Conservation (phyloP, 2,329 filamentous ascomycete genomes). For the Cercospora citrullina region DNA sequence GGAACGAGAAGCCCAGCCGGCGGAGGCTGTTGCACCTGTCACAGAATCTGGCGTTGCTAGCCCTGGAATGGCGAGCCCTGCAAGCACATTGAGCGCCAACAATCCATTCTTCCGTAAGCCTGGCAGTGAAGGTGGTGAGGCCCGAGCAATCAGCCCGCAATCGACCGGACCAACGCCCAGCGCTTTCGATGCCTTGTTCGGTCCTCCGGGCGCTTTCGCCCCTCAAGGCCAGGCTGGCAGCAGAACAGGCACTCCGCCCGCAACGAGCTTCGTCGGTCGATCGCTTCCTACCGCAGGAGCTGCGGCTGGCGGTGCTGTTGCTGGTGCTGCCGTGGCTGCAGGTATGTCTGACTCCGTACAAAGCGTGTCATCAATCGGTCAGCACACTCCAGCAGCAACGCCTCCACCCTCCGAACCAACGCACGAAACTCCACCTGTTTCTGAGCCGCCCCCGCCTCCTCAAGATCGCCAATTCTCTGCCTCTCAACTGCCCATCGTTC, state of each 20-base stretch:
- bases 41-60: constrained; percentile 13
- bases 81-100: constrained; percentile 56
- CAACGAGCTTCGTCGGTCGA: constrained; percentile 35
- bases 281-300: constrained; percentile 23
- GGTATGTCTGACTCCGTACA: constrained; percentile 36
- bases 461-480: constrained; percentile 77
- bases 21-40: constrained; percentile 19
- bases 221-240: constrained; percentile 29
- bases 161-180: constrained; percentile 37
- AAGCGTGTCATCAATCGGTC: constrained; percentile 33
- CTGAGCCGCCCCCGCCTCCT: constrained; percentile 65
- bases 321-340: constrained; percentile 13
- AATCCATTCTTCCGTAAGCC: constrained; percentile 89
- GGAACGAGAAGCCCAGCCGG: constrained; percentile 27
- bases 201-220: constrained; percentile 47
- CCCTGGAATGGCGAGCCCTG: constrained; percentile 28
- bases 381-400: constrained; percentile 61
- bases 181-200: constrained; percentile 41
- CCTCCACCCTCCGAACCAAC: constrained; percentile 56
- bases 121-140: constrained; percentile 28
- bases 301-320: constrained; percentile 12
- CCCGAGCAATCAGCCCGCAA: constrained; percentile 31
- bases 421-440: constrained; percentile 56
- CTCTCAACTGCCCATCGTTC: constrained; percentile 69
- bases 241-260: constrained; percentile 35